Evolutionary conservation across 73 alveolate genomes (phyloP).

Genomic region (Uronychia setigera): DNA sequence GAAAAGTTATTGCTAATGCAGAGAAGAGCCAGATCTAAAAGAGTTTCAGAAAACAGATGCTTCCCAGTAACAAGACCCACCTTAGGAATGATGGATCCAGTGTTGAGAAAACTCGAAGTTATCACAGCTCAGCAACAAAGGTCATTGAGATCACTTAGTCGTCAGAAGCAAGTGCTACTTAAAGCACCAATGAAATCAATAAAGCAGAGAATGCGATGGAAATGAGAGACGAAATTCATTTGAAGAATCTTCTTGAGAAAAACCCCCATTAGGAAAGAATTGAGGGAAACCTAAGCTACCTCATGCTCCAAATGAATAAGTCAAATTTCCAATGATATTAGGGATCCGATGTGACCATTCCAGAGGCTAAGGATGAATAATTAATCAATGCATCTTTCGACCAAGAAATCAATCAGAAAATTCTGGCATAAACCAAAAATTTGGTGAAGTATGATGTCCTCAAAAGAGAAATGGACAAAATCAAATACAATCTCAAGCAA

Average conservation of each 20-base stretch:
- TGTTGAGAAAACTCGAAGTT: neutral
- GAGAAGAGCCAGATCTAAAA: neutral
- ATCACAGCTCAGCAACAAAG: neutral
- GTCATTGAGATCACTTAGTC: neutral
- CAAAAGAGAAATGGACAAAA: neutral
- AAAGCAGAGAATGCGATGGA: neutral
- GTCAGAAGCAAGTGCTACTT: neutral
- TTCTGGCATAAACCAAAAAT: neutral
- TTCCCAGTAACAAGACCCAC: too few relatives aligned
- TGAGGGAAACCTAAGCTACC: too few relatives aligned
- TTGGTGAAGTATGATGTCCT: neutral
- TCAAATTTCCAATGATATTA: too few relatives aligned
- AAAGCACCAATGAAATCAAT: neutral
- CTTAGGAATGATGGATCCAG: neutral
- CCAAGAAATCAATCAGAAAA: neutral
- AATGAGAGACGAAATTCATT: neutral
- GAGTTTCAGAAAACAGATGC: neutral
- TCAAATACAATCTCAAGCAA: neutral
- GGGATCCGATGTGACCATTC: neutral
- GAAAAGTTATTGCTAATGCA: too few relatives aligned
- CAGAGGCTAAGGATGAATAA: neutral
- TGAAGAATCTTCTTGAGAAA: neutral
- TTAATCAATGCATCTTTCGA: neutral
- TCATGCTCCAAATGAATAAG: too few relatives aligned
- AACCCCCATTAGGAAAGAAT: too few relatives aligned